Evolutionary conservation across 2,329 filamentous ascomycete species (phyloP).

Genomic region (Calonectria pseudoreteaudii): DNA sequence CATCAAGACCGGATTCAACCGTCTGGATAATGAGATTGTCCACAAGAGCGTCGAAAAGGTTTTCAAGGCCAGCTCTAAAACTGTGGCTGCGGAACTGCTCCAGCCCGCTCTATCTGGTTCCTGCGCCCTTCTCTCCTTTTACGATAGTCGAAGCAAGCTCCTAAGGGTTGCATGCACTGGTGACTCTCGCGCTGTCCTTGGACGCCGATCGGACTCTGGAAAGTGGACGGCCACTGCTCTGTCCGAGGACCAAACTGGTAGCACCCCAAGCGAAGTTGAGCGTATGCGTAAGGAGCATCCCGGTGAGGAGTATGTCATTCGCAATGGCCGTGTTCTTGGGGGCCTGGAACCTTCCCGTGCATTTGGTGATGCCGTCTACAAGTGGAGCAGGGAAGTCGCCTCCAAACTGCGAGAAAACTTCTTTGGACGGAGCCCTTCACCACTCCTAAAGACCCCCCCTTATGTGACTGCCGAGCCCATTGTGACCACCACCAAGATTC

Average conservation of each 20-base stretch:
- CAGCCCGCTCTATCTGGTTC: slow-evolving; percentile 97
- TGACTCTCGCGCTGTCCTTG: slow-evolving; percentile 94
- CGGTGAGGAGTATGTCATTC: slow-evolving; percentile 86
- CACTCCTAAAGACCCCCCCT: slow-evolving; percentile 87
- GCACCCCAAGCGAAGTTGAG: slow-evolving; percentile 84
- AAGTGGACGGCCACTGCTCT: slow-evolving; percentile 94
- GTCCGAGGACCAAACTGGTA: slow-evolving; percentile 93
- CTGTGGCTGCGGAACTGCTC: slow-evolving; percentile 90
- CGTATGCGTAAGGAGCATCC: slow-evolving; percentile 89
- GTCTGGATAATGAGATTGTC: slow-evolving; percentile 93
- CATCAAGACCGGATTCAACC: slow-evolving; percentile 91
- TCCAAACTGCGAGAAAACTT: slow-evolving; percentile 85
- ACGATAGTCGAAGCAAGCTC: slow-evolving; percentile 87
- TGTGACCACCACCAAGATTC: slow-evolving; percentile 91
- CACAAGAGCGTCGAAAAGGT: slow-evolving; percentile 94
- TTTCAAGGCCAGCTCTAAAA: slow-evolving; percentile 87
- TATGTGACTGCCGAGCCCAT: slow-evolving; percentile 98
- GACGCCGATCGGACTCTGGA: slow-evolving; percentile 79
- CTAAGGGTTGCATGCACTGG: slow-evolving; percentile 95
- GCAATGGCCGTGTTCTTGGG: slow-evolving; percentile 90
- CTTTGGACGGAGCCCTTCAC: slow-evolving; percentile 84
- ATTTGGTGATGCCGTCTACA: slow-evolving; percentile 97
- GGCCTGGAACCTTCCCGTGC: slow-evolving; percentile 93
- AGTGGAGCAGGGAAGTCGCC: slow-evolving; percentile 90
- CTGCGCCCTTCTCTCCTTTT: slow-evolving; percentile 95